Evolutionary conservation across 1,284 basidiomycete species (phyloP).

Genomic region (Singerocomus rubriflavus): DNA sequence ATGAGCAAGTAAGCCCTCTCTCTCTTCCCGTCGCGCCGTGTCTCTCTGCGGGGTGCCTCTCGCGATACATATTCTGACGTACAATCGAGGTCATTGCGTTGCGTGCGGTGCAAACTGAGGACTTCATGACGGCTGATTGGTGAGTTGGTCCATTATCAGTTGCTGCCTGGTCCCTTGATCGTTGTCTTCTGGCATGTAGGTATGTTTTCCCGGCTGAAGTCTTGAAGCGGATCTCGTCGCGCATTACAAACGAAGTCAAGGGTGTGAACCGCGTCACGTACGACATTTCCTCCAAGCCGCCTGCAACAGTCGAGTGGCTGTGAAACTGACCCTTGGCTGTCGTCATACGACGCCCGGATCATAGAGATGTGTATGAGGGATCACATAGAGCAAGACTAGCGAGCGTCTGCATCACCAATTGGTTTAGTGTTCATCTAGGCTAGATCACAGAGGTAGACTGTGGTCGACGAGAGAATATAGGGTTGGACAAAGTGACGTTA

Average conservation of each 20-base stretch:
- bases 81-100: conserved; percentile 73
- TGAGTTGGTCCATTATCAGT: conserved; percentile 30
- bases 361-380: not conserved
- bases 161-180: not conserved
- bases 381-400: not conserved
- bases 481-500: too few species aligned
- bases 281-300: conserved; percentile 97
- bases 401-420: not conserved
- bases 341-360: not conserved
- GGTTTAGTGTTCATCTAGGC: too few species aligned
- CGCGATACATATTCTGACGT: not conserved
- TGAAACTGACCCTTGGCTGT: conserved; percentile 17
- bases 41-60: not conserved
- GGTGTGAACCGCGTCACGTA: conserved; percentile 95
- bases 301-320: conserved; percentile 64
- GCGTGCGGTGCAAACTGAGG: conserved; percentile 89
- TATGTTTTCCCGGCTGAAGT: conserved; percentile 95
- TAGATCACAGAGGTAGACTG: too few species aligned
- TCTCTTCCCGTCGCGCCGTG: not conserved
- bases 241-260: conserved; percentile 96
- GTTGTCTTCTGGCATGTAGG: conserved; percentile 40
- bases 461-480: too few species aligned
- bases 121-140: conserved; percentile 99
- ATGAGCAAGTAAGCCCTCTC: conserved; percentile 75
- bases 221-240: conserved; percentile 87